Evolutionary conservation across 805 yeast species (phyloP).

Genomic region (Wickerhamomyces tratensis): DNA sequence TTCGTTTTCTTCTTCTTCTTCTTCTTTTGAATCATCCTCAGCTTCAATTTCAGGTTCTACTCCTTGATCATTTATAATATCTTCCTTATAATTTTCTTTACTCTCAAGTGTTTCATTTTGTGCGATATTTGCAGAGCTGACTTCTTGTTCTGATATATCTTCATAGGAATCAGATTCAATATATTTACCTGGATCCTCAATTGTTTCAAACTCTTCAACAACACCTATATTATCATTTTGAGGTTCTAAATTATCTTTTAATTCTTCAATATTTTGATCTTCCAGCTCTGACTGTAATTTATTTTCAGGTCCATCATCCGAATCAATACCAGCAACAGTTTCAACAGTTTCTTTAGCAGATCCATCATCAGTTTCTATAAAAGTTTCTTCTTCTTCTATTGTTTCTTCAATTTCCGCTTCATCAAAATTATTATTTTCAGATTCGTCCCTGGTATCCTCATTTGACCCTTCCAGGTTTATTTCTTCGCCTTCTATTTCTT

Average conservation of each 20-base stretch:
- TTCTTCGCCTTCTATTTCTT: too few relatives aligned
- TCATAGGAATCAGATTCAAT: too few relatives aligned
- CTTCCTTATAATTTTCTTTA: too few relatives aligned
- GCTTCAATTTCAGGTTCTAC: not conserved
- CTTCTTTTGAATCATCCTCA: not conserved
- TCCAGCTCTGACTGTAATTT: not conserved
- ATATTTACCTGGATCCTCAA: too few relatives aligned
- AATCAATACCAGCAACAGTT: not conserved
- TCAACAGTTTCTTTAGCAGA: not conserved
- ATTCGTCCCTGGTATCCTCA: not conserved
- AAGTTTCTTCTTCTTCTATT: too few relatives aligned
- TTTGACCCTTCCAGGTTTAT: too few relatives aligned
- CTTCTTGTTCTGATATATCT: too few relatives aligned
- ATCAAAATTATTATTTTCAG: conserved; percentile 1
- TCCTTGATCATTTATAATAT: too few relatives aligned
- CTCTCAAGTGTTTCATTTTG: too few relatives aligned
- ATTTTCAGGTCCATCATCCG: conserved; percentile 1
- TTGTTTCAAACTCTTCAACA: not conserved
- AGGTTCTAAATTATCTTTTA: conserved; percentile 1
- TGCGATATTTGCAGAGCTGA: too few relatives aligned
- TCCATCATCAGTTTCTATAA: too few relatives aligned
- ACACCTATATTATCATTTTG: too few relatives aligned
- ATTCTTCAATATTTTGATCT: not conserved
- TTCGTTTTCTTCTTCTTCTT: not conserved
- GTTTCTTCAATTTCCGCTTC: not conserved